Conservation (phyloP, 371 early-diverging fungal genomes). For the Lichtheimia corymbifera region DNA sequence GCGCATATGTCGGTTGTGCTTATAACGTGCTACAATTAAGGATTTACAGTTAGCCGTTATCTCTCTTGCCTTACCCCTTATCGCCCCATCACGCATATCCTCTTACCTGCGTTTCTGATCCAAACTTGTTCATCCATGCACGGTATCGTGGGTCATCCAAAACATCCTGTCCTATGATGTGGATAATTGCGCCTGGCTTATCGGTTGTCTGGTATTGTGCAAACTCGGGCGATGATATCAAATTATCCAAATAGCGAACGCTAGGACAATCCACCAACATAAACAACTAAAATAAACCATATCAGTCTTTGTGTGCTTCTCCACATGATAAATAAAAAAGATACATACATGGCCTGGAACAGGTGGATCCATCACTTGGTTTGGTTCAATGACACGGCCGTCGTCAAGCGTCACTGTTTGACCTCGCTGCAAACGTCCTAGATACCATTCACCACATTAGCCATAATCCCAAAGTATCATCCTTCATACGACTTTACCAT, state of each 20-base stretch:
- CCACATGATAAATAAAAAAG: too few relatives aligned
- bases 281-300: slow-evolving; percentile 48
- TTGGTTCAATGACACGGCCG: slow-evolving; percentile 75
- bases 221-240: slow-evolving; percentile 56
- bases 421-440: slow-evolving; percentile 68
- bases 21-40: slow-evolving; percentile 62
- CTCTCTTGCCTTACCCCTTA: neutral
- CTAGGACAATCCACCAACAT: slow-evolving; percentile 87
- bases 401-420: slow-evolving; percentile 62
- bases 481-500: slow-evolving; percentile 38
- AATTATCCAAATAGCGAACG: slow-evolving; percentile 57
- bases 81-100: neutral
- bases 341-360: slow-evolving; percentile 37
- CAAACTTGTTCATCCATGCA: slow-evolving; percentile 77
- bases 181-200: slow-evolving; percentile 58
- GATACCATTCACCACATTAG: neutral
- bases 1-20: slow-evolving; percentile 57
- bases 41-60: neutral
- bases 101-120: slow-evolving; percentile 61
- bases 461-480: too few relatives aligned
- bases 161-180: slow-evolving; percentile 70
- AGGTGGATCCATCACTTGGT: slow-evolving; percentile 60
- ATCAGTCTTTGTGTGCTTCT: too few relatives aligned
- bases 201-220: slow-evolving; percentile 32
- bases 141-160: slow-evolving; percentile 68